Base-by-base conservation (phyloP, 108 stramenopile species). In the Fragilariopsis cylindrus region DNA sequence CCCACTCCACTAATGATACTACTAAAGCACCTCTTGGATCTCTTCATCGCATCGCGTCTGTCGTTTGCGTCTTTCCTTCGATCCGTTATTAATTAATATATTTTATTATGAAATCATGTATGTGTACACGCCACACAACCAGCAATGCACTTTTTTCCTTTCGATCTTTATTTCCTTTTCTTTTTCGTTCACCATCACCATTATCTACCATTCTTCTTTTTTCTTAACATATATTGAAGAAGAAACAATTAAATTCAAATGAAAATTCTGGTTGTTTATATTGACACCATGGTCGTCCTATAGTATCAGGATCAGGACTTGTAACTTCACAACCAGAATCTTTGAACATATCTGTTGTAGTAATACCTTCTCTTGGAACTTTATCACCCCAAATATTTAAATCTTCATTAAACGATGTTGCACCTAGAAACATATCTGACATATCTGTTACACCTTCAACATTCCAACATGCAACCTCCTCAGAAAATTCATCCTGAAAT, bases 331-430 rank as follows among this genome's bases (percentile, higher is more conserved):
- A 63, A 45, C 42, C 40, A 5, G 62, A 15, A 9, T 44, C 43
- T 7, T 45, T 45, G 5, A 63, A 63, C 62, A 63, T 63, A 40
- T 45, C 15, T 41, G 62, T 63, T 8, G 62, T 63, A n/a, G 12
- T 44, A 15, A 63, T 63, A 45, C 45, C 45, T 21, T 43, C 62
- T 30, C 30, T 30, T 12, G 62, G 62, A 4, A 63, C 62, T 75
- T 73, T 63, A 40, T 63, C 43, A 9, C 11, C 8, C 82, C 82
- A 85, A 13, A 43, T n/a, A n/a, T 69, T 52, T 55, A 86, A 13
- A 54, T 80, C 64, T 30, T 78, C 72, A 72, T 83, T 74, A 48
- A 83, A 86, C 8, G 50, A 8, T n/a, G 50, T 30, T 41, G 85
- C 82, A 13, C 62, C 47, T 8, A 44, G 12, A 70, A 85, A 82